Evolutionary conservation across 306 rosid genomes (phyloP), one percentile per base, ranked within the genome.

Genomic region (Lathyrus tuberosus): DNA sequence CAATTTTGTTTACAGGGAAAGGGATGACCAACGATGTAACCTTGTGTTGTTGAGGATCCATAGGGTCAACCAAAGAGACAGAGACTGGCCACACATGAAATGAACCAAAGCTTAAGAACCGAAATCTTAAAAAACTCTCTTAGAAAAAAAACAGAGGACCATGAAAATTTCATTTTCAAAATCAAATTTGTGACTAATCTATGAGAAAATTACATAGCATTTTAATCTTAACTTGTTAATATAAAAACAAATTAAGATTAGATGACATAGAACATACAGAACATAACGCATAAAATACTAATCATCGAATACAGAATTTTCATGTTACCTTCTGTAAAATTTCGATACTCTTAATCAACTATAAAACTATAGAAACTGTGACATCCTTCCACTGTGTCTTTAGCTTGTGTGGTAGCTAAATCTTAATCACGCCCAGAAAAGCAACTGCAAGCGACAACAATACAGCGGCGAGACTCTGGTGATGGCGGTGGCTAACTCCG

Each of bases 401-500:
- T 20, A 20, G 22, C 22, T 20, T 20, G 22, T 20, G 1, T 20
- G 22, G 22, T 20, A 20, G 1, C 56, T 42, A 70, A 56, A 71
- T 64, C n/a, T 70, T 47, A 41, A 82, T 8, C 26, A 49, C 54
- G 56, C 60, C 24, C 1, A 75, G 16, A 46, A 78, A 31, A 4
- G 67, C 79, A 41, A 76, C 62, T 4, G 69, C 54, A 11, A 78
- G 26, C 1, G 81, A 78, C 73, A 67, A 11, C 78, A 71, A 31
- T 49, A 52, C n/a, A 0, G 20, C 18, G 35, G 54, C 33, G 16
- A 63, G 20, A 41, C 70, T 78, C 73, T 57, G 54, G 69, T 53
- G 71, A 31, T 14, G 67, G 61, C 20, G 52, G 42, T 20, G 60
- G 59, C 3, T n/a, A 0, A 70, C 79, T 18, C 70, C 79, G 12